Base-by-base conservation (phyloP, 495 filamentous ascomycete genomes). In the Xylaria longipes region DNA sequence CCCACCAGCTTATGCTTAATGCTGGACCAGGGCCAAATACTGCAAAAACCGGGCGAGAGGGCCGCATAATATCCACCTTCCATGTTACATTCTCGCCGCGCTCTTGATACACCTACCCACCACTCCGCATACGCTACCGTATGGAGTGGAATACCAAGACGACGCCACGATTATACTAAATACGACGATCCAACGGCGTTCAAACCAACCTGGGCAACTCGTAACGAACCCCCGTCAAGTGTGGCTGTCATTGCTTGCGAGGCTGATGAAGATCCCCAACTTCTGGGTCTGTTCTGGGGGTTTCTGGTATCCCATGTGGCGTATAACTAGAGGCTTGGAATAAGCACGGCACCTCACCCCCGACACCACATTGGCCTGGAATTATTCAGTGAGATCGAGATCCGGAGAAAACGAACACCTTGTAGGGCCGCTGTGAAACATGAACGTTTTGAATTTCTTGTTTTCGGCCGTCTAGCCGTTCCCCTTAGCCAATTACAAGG, bases 191-290 rank as follows among this genome's bases (percentile, higher is more conserved):
- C 41, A 46, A 66, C 73, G 68, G 74, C 68, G 46, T 48, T 54
- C 25, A 25, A 61, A 29, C 63, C 71, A 68, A 70, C 65, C 15
- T 41, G 66, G 52, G 62, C 22, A 39, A 35, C 70, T 65, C 63
- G 70, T 58, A 52, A 63, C 35, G 48, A 62, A 33, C 15, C 22
- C 54, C n/a, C 39, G 60, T 25, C 27, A 33, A 20, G 41, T 71
- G 68, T 71, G 71, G 71, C 67, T 68, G 45, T 66, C 33, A 61
- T 73, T 27, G 71, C 62, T 70, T 48, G 58, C 66, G 56, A 56
- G 58, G 68, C 57, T 69, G 71, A 60, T 39, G 58, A 33, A 12
- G 43, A 43, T 68, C n/a, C 41, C 50, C 58, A 57, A 67, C 54
- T 65, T 63, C 50, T 48, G 68, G 27, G 39, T 17, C 29, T 27